Conservation (phyloP, 2,329 filamentous ascomycete genomes). For the Scedosporium minutisporum region DNA sequence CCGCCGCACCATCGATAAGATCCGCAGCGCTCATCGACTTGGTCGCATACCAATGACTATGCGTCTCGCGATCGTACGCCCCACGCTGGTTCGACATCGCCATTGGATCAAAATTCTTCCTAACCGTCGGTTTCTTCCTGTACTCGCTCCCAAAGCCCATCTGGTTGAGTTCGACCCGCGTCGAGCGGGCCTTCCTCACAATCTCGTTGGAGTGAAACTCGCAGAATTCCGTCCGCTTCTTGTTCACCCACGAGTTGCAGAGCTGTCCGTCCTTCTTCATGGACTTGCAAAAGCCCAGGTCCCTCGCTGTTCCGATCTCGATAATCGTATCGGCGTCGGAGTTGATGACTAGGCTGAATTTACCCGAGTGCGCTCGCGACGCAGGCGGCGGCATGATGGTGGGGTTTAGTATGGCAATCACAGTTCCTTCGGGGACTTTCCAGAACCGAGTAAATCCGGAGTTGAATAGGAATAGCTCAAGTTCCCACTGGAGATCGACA, state of each 20-base stretch:
- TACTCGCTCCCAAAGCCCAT: slow-evolving; percentile 38
- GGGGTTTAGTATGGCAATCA: slow-evolving; percentile 87
- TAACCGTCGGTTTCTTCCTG: slow-evolving; percentile 17
- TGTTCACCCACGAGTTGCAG: slow-evolving; percentile 81
- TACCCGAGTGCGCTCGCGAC: slow-evolving; percentile 64
- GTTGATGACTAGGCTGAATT: slow-evolving; percentile 76
- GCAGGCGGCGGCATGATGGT: slow-evolving; percentile 79
- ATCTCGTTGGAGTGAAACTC: slow-evolving; percentile 85
- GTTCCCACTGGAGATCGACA: slow-evolving; percentile 79
- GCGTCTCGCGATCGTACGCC: slow-evolving; percentile 4
- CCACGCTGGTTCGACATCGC: slow-evolving; percentile 12
- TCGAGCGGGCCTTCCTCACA: slow-evolving; percentile 55
- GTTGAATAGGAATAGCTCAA: slow-evolving; percentile 88
- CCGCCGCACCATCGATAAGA: slow-evolving; percentile 55
- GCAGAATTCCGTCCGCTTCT: slow-evolving; percentile 79
- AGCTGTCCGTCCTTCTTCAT: slow-evolving; percentile 73
- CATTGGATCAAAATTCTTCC: slow-evolving; percentile 12
- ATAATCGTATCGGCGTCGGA: slow-evolving; percentile 82
- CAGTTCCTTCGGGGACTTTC: slow-evolving; percentile 84
- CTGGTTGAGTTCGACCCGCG: slow-evolving; percentile 70
- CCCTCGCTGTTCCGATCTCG: slow-evolving; percentile 75
- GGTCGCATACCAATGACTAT: slow-evolving; percentile 40
- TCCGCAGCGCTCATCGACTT: slow-evolving; percentile 45
- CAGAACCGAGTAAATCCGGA: slow-evolving; percentile 87
- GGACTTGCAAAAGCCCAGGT: slow-evolving; percentile 81